These are phyloP conservation scores for Plasmodium blacklocki DNA, from an alignment of 169 alveolate species.

Conservation along the genomic window DNA sequence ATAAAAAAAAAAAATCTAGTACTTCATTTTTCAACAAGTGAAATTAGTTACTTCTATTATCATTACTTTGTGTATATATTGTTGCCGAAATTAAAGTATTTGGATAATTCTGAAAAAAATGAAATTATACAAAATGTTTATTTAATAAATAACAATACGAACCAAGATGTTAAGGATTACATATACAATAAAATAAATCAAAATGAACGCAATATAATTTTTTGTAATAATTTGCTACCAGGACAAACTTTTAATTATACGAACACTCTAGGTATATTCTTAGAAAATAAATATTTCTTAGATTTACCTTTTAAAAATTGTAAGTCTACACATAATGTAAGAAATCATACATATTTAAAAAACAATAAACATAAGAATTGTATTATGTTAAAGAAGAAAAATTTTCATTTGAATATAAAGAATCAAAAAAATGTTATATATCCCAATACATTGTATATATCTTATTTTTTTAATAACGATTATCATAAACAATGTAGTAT, in stretches of 20 bases:
- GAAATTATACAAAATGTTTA: conserved; percentile 49
- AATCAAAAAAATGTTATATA: conserved; percentile 1
- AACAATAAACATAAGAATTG: not conserved
- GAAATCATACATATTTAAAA: not conserved
- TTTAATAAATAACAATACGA: conserved; percentile 23
- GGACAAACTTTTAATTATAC: conserved; percentile 44
- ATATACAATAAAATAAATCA: conserved; percentile 49
- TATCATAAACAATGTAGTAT: not conserved
- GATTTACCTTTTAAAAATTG: conserved; percentile 6
- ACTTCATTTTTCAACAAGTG: conserved; percentile 53
- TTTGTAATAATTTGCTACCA: conserved; percentile 56
- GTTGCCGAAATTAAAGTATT: conserved; percentile 36
- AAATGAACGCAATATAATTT: conserved; percentile 24
- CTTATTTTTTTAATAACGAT: conserved; percentile 13
- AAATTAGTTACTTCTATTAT: conserved; percentile 66
- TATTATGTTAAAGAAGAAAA: not conserved
- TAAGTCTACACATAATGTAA: not conserved
- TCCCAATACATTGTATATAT: conserved; percentile 28
- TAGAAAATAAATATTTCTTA: conserved; percentile 51
- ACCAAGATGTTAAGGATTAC: conserved; percentile 19
- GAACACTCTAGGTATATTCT: conserved; percentile 25
- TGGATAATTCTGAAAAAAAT: conserved; percentile 44
- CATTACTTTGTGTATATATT: conserved; percentile 71
- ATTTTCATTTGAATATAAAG: not conserved
- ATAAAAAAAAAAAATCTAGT: conserved; percentile 41